A percentile compares a stretch with the other conserved stretches of the same genome.
phyloP scores from a whole-genome alignment of 805 yeast species.

The Ogataea neopini region DNA sequence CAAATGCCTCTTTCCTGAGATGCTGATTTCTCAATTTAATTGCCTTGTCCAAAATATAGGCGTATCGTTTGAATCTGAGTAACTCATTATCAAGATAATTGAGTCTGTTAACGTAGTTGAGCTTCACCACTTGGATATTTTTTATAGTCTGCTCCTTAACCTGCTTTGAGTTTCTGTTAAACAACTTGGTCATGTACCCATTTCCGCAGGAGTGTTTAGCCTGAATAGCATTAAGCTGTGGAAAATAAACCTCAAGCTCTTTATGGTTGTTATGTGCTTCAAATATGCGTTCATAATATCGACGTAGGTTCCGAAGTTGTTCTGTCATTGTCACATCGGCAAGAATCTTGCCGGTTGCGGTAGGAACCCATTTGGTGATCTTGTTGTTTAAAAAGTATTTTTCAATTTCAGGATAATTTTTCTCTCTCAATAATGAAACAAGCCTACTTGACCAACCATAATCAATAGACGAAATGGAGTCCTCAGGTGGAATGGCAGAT shows the following conservation, averaged over 20 bases:
- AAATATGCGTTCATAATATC: constrained; percentile 42
- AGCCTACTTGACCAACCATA: constrained; percentile 70
- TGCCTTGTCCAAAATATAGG: constrained; percentile 47
- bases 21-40: constrained; percentile 45
- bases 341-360: constrained; percentile 29
- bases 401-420: constrained; percentile 11
- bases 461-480: constrained; percentile 72
- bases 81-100: constrained; percentile 46
- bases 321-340: constrained; percentile 33
- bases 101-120: constrained; percentile 44
- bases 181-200: constrained; percentile 17
- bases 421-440: constrained; percentile 15
- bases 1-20: constrained; percentile 7
- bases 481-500: constrained; percentile 77
- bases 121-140: constrained; percentile 39
- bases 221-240: constrained; percentile 17
- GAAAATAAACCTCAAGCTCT: constrained; percentile 18
- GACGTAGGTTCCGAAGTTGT: constrained; percentile 42
- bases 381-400: constrained; percentile 32
- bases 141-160: constrained; percentile 17
- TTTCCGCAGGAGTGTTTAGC: constrained; percentile 9
- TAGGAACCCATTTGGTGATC: constrained; percentile 46
- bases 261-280: constrained; percentile 45
- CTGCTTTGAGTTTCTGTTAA: constrained; percentile 16
- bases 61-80: constrained; percentile 46